Base-by-base conservation (phyloP, 2,329 filamentous ascomycete genomes). In the Verticillium dahliae region DNA sequence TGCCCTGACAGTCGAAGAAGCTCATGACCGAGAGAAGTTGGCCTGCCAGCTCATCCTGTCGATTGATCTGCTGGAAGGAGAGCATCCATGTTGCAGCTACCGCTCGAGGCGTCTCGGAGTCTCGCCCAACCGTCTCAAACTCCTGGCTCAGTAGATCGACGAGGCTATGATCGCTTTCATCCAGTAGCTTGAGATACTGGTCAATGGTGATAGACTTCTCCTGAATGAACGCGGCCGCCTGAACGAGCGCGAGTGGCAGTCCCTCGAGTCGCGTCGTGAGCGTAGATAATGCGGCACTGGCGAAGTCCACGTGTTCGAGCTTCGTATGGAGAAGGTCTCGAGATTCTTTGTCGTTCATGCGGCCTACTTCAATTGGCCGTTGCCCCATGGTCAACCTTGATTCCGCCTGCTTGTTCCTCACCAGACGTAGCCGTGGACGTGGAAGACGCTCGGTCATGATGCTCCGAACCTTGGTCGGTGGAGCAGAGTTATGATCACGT, bases 141-240 rank as follows among this genome's bases (percentile, higher is more conserved):
- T 70, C 68, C 27, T 75, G 62, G 14, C 65, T 71, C 2, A 77
- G 59, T 1, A 69, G 62, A 0, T 69, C 60, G 0, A 72, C 31
- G 0, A 71, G 13, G 6, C 62, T 45, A 1, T 67, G 6, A n/a
- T 71, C 67, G 54, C 63, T 69, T 11, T 66, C 50, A 2, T 66
- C 64, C 0, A 75, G 58, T 0, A 75, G 64, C 10, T 67, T 27
- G 0, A 76, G 14, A 4, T 77, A 77, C 10, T 66, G n/a, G 0
- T 1, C 6, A 9, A 71, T 58, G 0, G 67, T 57, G 3, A 73
- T 70, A 0, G 11, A 50, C 7, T 74, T 74, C 56, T 72, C 68
- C 2, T 69, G 67, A 0, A 76, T 75, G 14, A 74, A 77, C 0
- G 73, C 70, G 0, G 72, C 68, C 5, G 73, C 74, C 52, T 76